Evolutionary conservation across 164 flowering plant genomes (phyloP), one percentile per base, ranked within the genome.

Genomic region (Berberis vulgaris): DNA sequence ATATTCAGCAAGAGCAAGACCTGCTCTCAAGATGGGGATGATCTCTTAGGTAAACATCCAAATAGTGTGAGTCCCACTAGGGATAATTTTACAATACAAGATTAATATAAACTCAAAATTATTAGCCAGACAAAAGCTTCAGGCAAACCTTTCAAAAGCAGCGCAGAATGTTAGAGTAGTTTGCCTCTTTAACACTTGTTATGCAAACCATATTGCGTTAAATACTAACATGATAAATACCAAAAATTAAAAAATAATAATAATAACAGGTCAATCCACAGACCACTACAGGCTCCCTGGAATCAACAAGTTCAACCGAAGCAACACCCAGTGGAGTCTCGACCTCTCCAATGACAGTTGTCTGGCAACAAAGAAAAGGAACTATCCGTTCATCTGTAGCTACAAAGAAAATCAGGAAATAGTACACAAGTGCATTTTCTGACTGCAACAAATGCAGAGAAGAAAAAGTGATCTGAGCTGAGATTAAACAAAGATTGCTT

Each of bases 21-120:
- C 99, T 77, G 99, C 99, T 82, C 99, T 87, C 72, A 94, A 68
- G 58, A 94, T 91, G 64, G 99, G 99, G 65, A 94, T 73, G 61
- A 94, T 74, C 99, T 94, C 87, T 69, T 67, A 66, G 45, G 56
- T 42, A 52, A 52, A 10, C 4, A 10, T 1, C 54, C 54, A 52
- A 4, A 11, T 7, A 52, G 4, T 26, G 26, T 26, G 26, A 26
- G 26, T 26, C 26, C 26, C 26, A 26, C 26, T 26, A 26, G 26
- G 26, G 26, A 26, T 26, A 26, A 26, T 26, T 26, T 26, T 26
- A 26, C 26, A 26, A 26, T 26, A 26, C 26, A 26, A 26, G 26
- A 26, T 26, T 26, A 26, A 26, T 26, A 26, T 26, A 26, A 26
- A 26, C 26, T 26, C 26, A 26, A 26, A 26, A 26, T 26, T 26